Base-by-base conservation (phyloP, 306 rosid genomes). In the Sesbania bispinosa region DNA sequence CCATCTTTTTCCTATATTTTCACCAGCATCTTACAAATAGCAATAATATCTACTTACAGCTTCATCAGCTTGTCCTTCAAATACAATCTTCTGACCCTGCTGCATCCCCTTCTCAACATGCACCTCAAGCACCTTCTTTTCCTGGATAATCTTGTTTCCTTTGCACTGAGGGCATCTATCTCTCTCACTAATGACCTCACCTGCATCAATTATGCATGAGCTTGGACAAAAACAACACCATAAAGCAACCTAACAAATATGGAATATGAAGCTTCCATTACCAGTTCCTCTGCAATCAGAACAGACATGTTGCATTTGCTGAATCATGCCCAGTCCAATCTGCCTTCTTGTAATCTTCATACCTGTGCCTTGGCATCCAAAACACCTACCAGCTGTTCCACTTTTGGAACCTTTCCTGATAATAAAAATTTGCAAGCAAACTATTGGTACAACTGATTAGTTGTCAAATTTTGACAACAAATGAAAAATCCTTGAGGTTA, bases 381-480 rank as follows among this genome's bases (percentile, higher is more conserved):
- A 77, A 68, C 94, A 90, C 82, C 71, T 81, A 38, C 88, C 87
- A 50, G 92, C 33, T 32, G 64, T 57, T 47, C 97, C 97, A 68
- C 87, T 86, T 80, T 86, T 88, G 7, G 92, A 82, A 53, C 94
- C 97, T 77, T 90, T 90, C 81, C 97, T 88, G 89, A 48, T 72
- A 15, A 24, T 63, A 14, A 43, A 53, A 39, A 50, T 47, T 21
- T 11, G 48, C 32, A 72, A 47, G 14, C 71, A 58, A 50, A 45
- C 2, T 11, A 19, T 8, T 38, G 50, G 62, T 6, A 36, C 38
- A 46, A 23, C 18, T 36, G 15, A 47, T 39, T 32, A 73, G 8
- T 30, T 45, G 6, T 68, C 24, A 65, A 57, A 47, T 16, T 23
- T 30, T n/a, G 59, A 67, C 53, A 65, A 65, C 27, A 5, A 52